Evolutionary conservation across 208 protist genomes (phyloP).

Genomic region (Leishmania mexicana): DNA sequence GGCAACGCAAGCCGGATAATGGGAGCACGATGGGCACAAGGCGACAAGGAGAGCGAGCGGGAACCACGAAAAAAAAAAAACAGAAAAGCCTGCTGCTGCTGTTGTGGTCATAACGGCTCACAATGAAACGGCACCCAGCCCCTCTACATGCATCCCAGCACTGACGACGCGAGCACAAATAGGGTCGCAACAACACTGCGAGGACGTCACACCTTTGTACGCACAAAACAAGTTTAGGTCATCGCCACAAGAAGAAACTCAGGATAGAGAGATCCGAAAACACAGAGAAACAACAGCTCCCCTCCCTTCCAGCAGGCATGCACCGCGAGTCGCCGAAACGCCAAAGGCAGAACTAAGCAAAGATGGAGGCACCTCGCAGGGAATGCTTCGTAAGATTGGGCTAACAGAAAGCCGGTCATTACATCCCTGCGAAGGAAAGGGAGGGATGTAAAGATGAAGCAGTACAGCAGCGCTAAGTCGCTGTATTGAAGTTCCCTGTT

Average conservation of each 20-base stretch:
- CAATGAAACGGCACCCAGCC: not conserved
- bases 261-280: not conserved
- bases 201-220: not conserved
- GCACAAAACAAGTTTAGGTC: not conserved
- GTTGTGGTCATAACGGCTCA: not conserved
- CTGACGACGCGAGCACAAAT: not conserved
- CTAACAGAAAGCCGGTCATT: not conserved
- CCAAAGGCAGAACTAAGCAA: not conserved
- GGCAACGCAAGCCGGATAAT: not conserved
- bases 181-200: not conserved
- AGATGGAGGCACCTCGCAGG: not conserved
- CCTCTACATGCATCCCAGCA: not conserved
- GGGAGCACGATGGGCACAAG: not conserved
- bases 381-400: not conserved
- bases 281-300: not conserved
- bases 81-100: not conserved
- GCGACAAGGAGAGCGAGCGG: not conserved
- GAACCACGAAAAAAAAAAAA: not conserved
- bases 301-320: not conserved
- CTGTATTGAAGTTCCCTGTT: not conserved
- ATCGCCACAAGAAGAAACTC: not conserved
- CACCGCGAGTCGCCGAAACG: not conserved
- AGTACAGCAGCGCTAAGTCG: not conserved
- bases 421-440: not conserved
- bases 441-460: not conserved